Percentiles rank a stretch among this genome's conserved stretches.
phyloP scores from a whole-genome alignment of 257 asterid species.

The Solanum stenotomum region DNA sequence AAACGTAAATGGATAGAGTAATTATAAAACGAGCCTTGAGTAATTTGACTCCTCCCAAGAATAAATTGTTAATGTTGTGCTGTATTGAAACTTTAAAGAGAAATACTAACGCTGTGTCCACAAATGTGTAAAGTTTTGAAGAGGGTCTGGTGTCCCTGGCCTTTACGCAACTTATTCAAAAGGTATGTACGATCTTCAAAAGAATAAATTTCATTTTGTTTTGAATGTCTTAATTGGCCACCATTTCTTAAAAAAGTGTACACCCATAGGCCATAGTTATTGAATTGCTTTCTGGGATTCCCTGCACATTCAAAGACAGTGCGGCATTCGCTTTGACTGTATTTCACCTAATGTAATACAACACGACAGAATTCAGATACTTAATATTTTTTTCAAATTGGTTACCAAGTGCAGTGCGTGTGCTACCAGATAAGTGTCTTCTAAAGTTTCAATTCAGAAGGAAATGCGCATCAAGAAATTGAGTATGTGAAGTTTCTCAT shows the following conservation, averaged over 20 bases:
- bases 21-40: background rate
- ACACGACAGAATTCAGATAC: background rate
- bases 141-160: background rate
- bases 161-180: background rate
- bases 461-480: background rate
- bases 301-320: background rate
- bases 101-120: background rate
- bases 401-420: background rate
- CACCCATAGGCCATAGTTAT: background rate
- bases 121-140: background rate
- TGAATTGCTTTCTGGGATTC: background rate
- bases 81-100: background rate
- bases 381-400: background rate
- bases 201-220: background rate
- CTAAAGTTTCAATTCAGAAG: background rate
- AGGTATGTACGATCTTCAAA: background rate
- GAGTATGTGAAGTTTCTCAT: background rate
- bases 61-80: background rate
- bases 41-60: background rate
- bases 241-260: background rate
- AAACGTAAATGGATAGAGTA: background rate
- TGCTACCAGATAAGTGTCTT: background rate
- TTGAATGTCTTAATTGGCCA: background rate
- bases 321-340: background rate
- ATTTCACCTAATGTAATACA: background rate